Evolutionary conservation across 768 basidiomycete genomes (phyloP).

Genomic region (Xerocomellus dryophilus): DNA sequence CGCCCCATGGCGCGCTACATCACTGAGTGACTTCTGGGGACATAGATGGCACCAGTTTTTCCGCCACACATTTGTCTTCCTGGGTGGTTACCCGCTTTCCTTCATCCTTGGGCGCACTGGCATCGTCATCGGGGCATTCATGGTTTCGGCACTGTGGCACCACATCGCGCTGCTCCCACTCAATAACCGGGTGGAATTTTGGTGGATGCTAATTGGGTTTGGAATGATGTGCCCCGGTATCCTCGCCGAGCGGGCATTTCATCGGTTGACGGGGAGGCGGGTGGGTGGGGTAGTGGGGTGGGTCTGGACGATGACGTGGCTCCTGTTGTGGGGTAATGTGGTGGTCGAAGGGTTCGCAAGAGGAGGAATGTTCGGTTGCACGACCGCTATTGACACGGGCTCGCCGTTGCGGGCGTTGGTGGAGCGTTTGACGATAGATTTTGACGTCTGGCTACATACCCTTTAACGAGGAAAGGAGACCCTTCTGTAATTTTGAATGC

Average conservation of each 20-base stretch:
- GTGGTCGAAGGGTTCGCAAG: background rate
- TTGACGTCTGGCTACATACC: background rate
- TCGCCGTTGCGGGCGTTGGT: background rate
- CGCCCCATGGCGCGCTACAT: background rate
- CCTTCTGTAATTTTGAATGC: no score
- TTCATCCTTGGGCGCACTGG: background rate
- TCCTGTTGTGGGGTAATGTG: background rate
- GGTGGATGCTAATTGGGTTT: background rate
- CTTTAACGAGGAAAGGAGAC: background rate
- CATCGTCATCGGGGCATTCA: background rate
- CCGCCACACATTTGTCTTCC: background rate
- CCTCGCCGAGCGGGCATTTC: background rate
- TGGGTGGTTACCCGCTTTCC: background rate
- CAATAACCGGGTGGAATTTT: background rate
- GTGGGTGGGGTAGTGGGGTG: background rate
- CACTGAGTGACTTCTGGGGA: background rate
- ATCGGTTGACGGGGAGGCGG: background rate
- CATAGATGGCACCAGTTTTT: constrained; percentile 3
- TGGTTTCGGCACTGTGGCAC: background rate
- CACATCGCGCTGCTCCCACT: background rate
- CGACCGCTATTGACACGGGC: background rate
- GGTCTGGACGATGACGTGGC: background rate
- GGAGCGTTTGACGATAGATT: background rate
- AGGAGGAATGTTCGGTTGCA: background rate
- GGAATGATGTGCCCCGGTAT: background rate